These are phyloP conservation scores for Saccharomyces kudriavzevii DNA, from an alignment of 805 yeast species.

Conservation along the genomic window DNA sequence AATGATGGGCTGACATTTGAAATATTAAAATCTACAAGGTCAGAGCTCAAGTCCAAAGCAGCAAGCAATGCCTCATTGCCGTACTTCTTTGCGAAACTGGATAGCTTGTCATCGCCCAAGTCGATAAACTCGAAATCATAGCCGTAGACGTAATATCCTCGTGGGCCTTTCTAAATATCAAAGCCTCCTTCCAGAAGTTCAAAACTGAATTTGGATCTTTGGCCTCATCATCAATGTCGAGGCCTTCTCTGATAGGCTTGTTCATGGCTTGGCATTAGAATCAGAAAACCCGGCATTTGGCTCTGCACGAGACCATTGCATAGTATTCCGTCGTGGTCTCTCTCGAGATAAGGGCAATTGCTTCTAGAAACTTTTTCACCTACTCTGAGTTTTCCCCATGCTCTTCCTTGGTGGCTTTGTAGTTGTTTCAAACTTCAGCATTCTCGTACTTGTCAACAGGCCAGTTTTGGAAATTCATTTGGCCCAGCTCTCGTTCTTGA, in stretches of 20 bases:
- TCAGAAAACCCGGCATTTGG: constrained; percentile 39
- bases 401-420: constrained; percentile 15
- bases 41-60: constrained; percentile 36
- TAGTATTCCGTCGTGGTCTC: constrained; percentile 47
- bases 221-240: constrained; percentile 41
- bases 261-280: constrained; percentile 32
- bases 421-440: constrained; percentile 48
- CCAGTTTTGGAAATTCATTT: constrained; percentile 43
- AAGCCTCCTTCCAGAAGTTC: constrained; percentile 38
- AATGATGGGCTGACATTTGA: constrained; percentile 26
- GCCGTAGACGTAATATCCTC: constrained; percentile 41
- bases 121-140: constrained; percentile 36
- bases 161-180: constrained; percentile 36
- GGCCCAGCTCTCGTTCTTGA: constrained; percentile 37
- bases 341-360: constrained; percentile 34
- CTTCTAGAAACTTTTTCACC: constrained; percentile 28
- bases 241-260: constrained; percentile 21
- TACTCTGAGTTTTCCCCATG: constrained; percentile 7
- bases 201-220: constrained; percentile 40
- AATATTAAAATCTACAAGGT: constrained; percentile 26
- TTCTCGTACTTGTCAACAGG: constrained; percentile 43
- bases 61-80: constrained; percentile 31
- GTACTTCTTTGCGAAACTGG: constrained; percentile 35
- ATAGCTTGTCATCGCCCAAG: constrained; percentile 34
- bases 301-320: constrained; percentile 38